Evolutionary conservation across 1,284 basidiomycete genomes (phyloP).

Genomic region (Rhodotorula sp.): DNA sequence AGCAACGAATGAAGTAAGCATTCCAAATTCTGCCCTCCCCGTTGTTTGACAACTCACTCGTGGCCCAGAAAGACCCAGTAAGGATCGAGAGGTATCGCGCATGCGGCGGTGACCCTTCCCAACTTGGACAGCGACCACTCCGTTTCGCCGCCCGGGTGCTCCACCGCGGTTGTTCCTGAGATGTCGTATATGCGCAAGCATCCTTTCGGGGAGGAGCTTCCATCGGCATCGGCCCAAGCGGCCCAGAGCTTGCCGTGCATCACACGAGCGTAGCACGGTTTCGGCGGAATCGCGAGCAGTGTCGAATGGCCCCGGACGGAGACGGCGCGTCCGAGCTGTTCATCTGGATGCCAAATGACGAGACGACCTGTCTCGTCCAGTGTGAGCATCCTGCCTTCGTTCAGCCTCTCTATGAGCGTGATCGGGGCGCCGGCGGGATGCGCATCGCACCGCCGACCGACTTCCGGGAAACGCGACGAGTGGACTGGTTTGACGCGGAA

Average conservation of each 20-base stretch:
- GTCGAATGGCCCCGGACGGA: conserved; percentile 13
- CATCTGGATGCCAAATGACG: conserved; percentile 20
- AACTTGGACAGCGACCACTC: conserved; percentile 44
- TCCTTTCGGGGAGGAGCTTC: not conserved
- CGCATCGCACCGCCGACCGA: conserved; percentile 15
- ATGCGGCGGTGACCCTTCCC: conserved; percentile 75
- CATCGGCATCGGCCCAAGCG: not conserved
- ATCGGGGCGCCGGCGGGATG: conserved; percentile 10
- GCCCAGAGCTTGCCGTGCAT: conserved; percentile 4
- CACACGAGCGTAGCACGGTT: not conserved
- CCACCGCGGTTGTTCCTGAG: not conserved
- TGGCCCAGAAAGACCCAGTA: conserved; percentile 77
- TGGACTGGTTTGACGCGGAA: not conserved
- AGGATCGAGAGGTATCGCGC: conserved; percentile 67
- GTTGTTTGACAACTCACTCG: conserved; percentile 57
- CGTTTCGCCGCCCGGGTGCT: not conserved
- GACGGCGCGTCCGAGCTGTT: not conserved
- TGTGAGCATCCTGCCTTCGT: conserved; percentile 10
- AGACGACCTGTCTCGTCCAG: conserved; percentile 15
- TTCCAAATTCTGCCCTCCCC: not conserved
- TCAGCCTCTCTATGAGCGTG: not conserved
- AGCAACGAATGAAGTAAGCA: too few species aligned
- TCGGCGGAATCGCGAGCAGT: conserved; percentile 1
- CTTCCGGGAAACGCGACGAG: not conserved
- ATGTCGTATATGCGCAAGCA: conserved; percentile 1